Conservation (phyloP, 2,329 filamentous ascomycete species). For the Aaosphaeria pasadenensis region DNA sequence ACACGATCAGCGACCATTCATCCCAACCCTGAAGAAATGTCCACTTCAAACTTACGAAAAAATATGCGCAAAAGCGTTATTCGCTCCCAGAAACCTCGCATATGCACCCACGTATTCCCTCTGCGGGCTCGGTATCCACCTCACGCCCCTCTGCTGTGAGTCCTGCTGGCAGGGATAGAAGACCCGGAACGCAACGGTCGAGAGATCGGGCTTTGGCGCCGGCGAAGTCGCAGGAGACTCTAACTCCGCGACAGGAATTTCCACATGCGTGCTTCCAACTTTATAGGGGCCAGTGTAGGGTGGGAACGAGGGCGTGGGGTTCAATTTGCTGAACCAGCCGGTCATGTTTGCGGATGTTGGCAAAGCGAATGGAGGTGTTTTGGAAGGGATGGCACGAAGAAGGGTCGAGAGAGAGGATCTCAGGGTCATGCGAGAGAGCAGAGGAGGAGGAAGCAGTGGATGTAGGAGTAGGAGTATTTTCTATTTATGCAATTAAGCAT, state of each 20-base stretch:
- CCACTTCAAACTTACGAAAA: constrained; percentile 37
- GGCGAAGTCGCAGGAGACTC: constrained; percentile 50
- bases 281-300: constrained; percentile 73
- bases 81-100: constrained; percentile 70
- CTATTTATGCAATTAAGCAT: background rate
- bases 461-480: background rate
- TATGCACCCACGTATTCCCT: constrained; percentile 72
- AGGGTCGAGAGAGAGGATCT: background rate
- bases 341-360: constrained; percentile 31
- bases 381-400: constrained; percentile 26
- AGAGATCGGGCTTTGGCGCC: constrained; percentile 49
- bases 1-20: background rate
- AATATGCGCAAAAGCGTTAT: constrained; percentile 44
- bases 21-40: background rate
- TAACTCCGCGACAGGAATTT: constrained; percentile 64
- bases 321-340: constrained; percentile 48
- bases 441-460: background rate
- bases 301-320: constrained; percentile 69
- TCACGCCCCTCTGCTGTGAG: constrained; percentile 57
- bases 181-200: constrained; percentile 75
- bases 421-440: background rate
- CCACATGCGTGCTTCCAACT: constrained; percentile 77
- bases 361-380: constrained; percentile 13
- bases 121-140: constrained; percentile 78
- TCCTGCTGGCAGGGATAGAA: constrained; percentile 68